Evolutionary conservation across 2,329 filamentous ascomycete species (phyloP), one percentile per base, ranked within the genome.

Genomic region (Paecilomyces dactylethromorphus): DNA sequence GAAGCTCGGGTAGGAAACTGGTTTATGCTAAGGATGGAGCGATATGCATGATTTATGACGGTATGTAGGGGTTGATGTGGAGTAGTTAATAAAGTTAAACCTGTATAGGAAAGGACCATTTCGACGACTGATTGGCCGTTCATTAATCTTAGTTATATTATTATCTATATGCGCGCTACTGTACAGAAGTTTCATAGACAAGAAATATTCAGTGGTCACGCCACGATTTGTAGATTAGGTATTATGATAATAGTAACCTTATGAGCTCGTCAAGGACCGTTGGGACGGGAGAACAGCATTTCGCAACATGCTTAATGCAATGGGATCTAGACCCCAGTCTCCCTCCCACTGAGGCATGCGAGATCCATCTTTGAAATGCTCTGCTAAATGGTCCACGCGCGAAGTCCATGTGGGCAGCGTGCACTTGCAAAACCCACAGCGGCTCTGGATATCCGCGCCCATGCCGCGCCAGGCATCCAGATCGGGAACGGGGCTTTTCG

Each of bases 281-380:
- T 45, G n/a, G 6, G n/a, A 45, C 2, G 74, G 74, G 3, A 72
- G 59, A 11, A 74, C 60, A 3, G 73, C 72, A 58, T 74, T 74
- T 29, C 72, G 67, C 32, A 78, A 63, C 18, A 66, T 63, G 12
- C 63, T 63, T 59, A 72, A 68, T 12, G 71, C 65, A 35, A 63
- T 63, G 1, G 61, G 51, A 50, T 77, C 71, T 26, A 84, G 66
- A 3, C 82, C 82, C 65, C 82, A 76, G 63, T 81, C 83, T 2
- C 82, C 82, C 56, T 78, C 79, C 82, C 82, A 85, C 39, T 81
- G 73, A 29, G 72, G 73, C 81, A 85, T 84, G 31, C 74, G 73
- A 5, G 73, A 75, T 0, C 82, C 82, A 39, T 78, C 75, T 56
- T 79, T 80, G 69, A 84, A 85, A 65, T 84, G 82, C 21, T 78